Percentiles rank a stretch among this genome's conserved stretches.
Conservation (phyloP, 176 grass and related monocot genomes). For the Phoenix roebelenii region DNA sequence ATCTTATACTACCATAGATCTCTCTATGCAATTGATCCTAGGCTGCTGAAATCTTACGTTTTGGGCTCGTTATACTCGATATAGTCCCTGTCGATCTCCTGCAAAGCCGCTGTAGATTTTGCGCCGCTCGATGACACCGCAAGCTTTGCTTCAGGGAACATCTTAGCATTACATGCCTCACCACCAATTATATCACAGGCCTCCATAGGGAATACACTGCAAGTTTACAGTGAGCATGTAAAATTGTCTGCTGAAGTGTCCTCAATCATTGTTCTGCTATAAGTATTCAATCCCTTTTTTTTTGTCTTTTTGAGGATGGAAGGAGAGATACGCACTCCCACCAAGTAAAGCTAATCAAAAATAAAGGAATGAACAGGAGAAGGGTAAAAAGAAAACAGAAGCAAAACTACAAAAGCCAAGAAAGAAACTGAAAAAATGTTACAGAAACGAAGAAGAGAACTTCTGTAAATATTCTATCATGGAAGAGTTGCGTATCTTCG, state of each 20-base stretch:
- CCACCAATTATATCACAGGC: slow-evolving; percentile 71
- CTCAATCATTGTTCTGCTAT: no score
- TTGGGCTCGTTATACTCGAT: slow-evolving; percentile 50
- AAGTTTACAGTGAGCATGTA: background rate
- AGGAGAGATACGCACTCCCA: no score
- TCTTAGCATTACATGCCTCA: slow-evolving; percentile 42
- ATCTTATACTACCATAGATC: background rate
- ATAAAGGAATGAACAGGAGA: no score
- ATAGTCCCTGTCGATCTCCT: slow-evolving; percentile 67
- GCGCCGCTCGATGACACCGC: background rate
- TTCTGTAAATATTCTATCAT: no score
- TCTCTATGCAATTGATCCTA: background rate
- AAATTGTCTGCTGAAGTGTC: background rate
- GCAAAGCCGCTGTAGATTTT: background rate
- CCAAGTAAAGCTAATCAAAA: no score
- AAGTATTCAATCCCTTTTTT: background rate
- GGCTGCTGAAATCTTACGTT: slow-evolving; percentile 30
- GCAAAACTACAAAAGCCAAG: no score
- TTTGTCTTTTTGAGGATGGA: no score
- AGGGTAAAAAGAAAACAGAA: no score
- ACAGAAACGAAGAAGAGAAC: no score
- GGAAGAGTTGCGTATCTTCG: no score
- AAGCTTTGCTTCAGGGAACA: slow-evolving; percentile 68
- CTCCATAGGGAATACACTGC: slow-evolving; percentile 83
- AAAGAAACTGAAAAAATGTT: no score